Evolutionary conservation across 2,329 filamentous ascomycete species (phyloP).

Genomic region (Hypoxylon sp.): DNA sequence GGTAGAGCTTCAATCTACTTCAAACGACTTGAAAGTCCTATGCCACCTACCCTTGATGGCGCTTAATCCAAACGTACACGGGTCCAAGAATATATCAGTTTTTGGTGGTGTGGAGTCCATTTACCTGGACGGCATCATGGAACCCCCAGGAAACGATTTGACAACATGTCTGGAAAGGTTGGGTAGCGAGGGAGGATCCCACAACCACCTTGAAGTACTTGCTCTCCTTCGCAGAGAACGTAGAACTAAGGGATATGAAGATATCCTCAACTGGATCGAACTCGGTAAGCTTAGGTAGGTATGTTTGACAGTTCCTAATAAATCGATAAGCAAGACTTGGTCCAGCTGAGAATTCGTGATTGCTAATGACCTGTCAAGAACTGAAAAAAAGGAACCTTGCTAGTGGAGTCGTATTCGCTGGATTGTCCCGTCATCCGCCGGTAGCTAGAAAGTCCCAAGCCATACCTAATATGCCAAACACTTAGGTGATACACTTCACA

Average conservation of each 20-base stretch:
- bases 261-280: constrained; percentile 1
- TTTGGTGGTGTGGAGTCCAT: constrained; percentile 17
- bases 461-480: neutral
- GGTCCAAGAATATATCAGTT: constrained; percentile 8
- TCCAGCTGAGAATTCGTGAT: constrained; percentile 8
- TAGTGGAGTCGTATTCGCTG: constrained; percentile 16
- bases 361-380: constrained; percentile 23
- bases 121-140: constrained; percentile 4
- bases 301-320: neutral
- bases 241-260: neutral
- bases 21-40: constrained; percentile 11
- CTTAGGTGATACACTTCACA: constrained; percentile 1
- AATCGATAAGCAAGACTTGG: neutral
- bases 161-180: constrained; percentile 6
- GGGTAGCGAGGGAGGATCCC: neutral
- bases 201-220: neutral
- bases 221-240: neutral
- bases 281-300: constrained; percentile 2
- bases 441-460: neutral
- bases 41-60: neutral
- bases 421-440: constrained; percentile 2
- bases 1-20: constrained; percentile 5
- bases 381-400: constrained; percentile 3
- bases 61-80: constrained; percentile 12
- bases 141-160: constrained; percentile 7